These are phyloP conservation scores for Fusarium coicis DNA, from an alignment of 2,329 filamentous ascomycete genomes.

Conservation along the genomic window DNA sequence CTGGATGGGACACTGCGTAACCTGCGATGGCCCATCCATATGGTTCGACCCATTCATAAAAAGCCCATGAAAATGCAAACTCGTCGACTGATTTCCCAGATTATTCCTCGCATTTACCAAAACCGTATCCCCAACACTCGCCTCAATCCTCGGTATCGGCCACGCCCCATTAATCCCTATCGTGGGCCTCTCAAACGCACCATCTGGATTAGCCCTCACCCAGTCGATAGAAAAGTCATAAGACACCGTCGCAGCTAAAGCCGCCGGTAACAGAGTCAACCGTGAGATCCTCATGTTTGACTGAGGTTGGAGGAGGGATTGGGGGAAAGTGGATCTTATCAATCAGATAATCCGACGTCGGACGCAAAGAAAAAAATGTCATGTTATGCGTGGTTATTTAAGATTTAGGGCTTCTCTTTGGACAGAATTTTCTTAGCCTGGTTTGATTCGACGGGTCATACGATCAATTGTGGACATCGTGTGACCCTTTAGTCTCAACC, in stretches of 20 bases:
- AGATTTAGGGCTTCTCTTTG: not conserved
- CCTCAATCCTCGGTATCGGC: constrained; percentile 76
- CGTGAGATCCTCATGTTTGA: constrained; percentile 18
- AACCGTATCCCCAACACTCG: constrained; percentile 69
- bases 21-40: constrained; percentile 76
- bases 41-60: constrained; percentile 73
- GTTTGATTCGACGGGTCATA: constrained; percentile 22
- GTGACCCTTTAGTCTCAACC: constrained; percentile 27
- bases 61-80: constrained; percentile 77
- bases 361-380: not conserved
- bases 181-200: constrained; percentile 68
- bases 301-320: constrained; percentile 1
- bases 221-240: constrained; percentile 78
- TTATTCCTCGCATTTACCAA: constrained; percentile 68
- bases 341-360: constrained; percentile 34
- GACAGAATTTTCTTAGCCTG: constrained; percentile 24
- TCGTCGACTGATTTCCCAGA: constrained; percentile 71
- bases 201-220: constrained; percentile 79
- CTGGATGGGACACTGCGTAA: constrained; percentile 74
- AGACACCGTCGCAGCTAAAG: constrained; percentile 57
- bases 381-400: constrained; percentile 6
- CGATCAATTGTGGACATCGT: constrained; percentile 35
- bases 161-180: constrained; percentile 83
- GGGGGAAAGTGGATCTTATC: constrained; percentile 23
- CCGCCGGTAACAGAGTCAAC: constrained; percentile 12